Evolutionary conservation across 1,139 yeast genomes (phyloP).

Genomic region (Tardiomyces blankii): DNA sequence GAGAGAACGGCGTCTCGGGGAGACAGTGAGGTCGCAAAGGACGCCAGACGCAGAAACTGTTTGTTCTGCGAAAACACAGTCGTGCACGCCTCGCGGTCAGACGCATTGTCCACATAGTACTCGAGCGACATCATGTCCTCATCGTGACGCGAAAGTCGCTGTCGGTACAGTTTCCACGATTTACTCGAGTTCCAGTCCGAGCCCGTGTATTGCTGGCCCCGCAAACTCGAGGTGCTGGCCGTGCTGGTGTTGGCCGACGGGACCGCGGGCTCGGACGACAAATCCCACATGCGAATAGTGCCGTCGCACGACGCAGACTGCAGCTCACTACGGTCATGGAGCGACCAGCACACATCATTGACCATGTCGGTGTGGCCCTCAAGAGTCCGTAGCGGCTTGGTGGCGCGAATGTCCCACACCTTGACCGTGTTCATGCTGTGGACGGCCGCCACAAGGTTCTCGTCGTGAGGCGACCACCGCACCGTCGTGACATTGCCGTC

Average conservation of each 20-base stretch:
- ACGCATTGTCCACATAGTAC: slow-evolving; percentile 16
- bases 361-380: slow-evolving; percentile 47
- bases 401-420: slow-evolving; percentile 66
- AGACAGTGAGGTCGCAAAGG: slow-evolving; percentile 8
- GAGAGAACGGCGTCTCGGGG: slow-evolving; percentile 10
- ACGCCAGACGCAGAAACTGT: slow-evolving; percentile 14
- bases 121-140: slow-evolving; percentile 16
- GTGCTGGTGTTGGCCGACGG: slow-evolving; percentile 19
- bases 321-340: slow-evolving; percentile 41
- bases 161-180: slow-evolving; percentile 22
- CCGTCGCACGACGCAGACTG: slow-evolving; percentile 60
- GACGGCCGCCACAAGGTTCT: slow-evolving; percentile 54
- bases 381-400: slow-evolving; percentile 41
- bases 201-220: slow-evolving; percentile 2
- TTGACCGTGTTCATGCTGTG: slow-evolving; percentile 49
- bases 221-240: background rate
- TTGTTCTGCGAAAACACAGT: slow-evolving; percentile 22
- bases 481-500: slow-evolving; percentile 32
- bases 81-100: slow-evolving; percentile 13
- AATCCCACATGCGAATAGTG: slow-evolving; percentile 63
- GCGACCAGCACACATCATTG: slow-evolving; percentile 51
- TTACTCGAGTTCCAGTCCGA: slow-evolving; percentile 21
- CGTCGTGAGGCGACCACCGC: slow-evolving; percentile 54
- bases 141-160: slow-evolving; percentile 19
- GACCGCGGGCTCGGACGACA: slow-evolving; percentile 12